Base-by-base conservation (phyloP, 371 early-diverging fungal genomes). In the Mucor racemosus region DNA sequence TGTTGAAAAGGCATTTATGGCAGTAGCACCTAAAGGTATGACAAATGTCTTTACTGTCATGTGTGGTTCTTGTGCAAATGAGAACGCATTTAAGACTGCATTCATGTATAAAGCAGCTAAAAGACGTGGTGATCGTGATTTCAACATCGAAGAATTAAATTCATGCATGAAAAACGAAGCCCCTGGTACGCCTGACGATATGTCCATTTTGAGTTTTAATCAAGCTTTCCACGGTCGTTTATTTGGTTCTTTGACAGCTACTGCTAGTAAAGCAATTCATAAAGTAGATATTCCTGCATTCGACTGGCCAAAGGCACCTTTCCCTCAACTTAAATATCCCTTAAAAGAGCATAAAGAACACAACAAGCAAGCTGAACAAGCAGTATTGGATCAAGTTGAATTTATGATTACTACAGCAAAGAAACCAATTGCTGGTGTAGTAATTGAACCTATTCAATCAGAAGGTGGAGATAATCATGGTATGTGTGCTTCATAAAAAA, bases 401-500 rank as follows among this genome's bases (percentile, higher is more conserved):
- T 58, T 76, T 7, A 76, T 85, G 7, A 80, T 91, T 66, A 71
- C 75, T 48, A 75, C 73, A 13, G 74, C 76, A 42, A 76, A 76
- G 56, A 77, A 79, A 42, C 89, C 89, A 7, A 77, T 92, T 26
- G 94, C 91, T 0, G 94, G 90, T 1, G 65, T 93, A 41, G 80
- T 94, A n/a, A 78, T 94, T 14, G 95, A 94, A 67, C 93, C 95
- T 2, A 83, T 94, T 60, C 92, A 92, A 71, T 88, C 92, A 31
- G 95, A 94, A 71, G 95, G 95, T n/a, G 95, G 95, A 11, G 92
- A 93, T 60, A 85, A 87, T 64, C 86, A 86, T 67, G 82, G 82
- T 81, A 77, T 13, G 10, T 50, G 10, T 26, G 1, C 26, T 26
- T 26, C 26, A 26, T 26, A 26, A 26, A 26, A 26, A 26, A 26